Conservation (phyloP, 768 basidiomycete species). For the Boletus bicolor region DNA sequence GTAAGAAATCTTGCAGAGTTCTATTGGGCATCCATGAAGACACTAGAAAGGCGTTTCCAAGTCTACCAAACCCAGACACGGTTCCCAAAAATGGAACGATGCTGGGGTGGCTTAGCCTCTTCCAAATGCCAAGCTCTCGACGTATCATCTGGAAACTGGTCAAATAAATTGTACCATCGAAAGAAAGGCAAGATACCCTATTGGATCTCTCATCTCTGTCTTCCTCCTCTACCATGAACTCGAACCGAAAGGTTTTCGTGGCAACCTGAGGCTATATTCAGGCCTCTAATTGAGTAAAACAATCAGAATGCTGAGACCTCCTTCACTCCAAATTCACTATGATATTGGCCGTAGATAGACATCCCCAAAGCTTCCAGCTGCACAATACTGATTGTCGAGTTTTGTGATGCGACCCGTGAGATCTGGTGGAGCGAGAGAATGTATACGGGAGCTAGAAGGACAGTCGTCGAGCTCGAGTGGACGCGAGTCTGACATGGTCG, state of each 20-base stretch:
- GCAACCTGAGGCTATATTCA: not conserved
- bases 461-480: not conserved
- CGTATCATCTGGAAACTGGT: conserved; percentile 9
- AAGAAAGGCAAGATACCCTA: not conserved
- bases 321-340: not conserved
- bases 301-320: not conserved
- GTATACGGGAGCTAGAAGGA: not conserved
- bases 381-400: conserved; percentile 1
- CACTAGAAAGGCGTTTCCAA: conserved; percentile 5
- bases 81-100: conserved; percentile 15
- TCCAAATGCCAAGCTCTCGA: conserved; percentile 15
- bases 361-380: conserved; percentile 2
- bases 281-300: not conserved
- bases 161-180: not conserved
- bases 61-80: conserved; percentile 3
- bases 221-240: not conserved
- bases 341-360: conserved; percentile 4
- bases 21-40: conserved; percentile 13
- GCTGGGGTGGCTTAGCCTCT: conserved; percentile 4
- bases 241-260: conserved; percentile 12
- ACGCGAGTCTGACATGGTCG: not conserved
- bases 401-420: conserved; percentile 1
- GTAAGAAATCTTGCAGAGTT: conserved; percentile 7
- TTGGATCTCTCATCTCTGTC: not conserved
- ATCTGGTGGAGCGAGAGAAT: not conserved